Evolutionary conservation across 129 eudicot genomes (phyloP).

Genomic region (Glebionis coronaria): DNA sequence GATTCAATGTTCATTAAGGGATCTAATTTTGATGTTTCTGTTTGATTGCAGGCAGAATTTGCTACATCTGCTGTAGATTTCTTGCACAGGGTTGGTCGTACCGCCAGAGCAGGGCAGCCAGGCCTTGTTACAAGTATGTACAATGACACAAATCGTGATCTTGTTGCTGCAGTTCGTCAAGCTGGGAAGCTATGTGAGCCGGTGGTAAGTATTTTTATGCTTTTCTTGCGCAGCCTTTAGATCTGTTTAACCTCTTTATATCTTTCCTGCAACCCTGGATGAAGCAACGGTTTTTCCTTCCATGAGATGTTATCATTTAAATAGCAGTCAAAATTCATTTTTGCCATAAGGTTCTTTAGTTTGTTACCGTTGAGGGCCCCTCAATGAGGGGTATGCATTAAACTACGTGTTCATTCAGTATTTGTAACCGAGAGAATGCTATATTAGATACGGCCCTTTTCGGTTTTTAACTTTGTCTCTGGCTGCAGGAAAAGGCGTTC

Average conservation of each 20-base stretch:
- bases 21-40: constrained; percentile 6
- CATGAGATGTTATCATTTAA: too few relatives aligned
- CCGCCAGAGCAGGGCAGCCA: constrained; percentile 91
- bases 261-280: neutral
- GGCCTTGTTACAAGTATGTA: constrained; percentile 92
- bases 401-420: too few relatives aligned
- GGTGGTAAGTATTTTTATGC: constrained; percentile 53
- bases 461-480: neutral
- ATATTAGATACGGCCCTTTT: too few relatives aligned
- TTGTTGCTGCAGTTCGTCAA: constrained; percentile 82
- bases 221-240: neutral
- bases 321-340: too few relatives aligned
- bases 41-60: constrained; percentile 74
- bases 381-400: too few relatives aligned
- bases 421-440: too few relatives aligned
- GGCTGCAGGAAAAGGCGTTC: constrained; percentile 90
- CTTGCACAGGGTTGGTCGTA: constrained; percentile 92
- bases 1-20: neutral
- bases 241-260: neutral
- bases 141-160: constrained; percentile 69
- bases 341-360: too few relatives aligned
- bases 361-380: too few relatives aligned
- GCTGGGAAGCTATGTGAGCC: constrained; percentile 74
- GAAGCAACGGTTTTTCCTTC: neutral
- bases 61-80: constrained; percentile 92